Conservation (phyloP, 805 yeast genomes). For the Kodamaea kakaduensis region DNA sequence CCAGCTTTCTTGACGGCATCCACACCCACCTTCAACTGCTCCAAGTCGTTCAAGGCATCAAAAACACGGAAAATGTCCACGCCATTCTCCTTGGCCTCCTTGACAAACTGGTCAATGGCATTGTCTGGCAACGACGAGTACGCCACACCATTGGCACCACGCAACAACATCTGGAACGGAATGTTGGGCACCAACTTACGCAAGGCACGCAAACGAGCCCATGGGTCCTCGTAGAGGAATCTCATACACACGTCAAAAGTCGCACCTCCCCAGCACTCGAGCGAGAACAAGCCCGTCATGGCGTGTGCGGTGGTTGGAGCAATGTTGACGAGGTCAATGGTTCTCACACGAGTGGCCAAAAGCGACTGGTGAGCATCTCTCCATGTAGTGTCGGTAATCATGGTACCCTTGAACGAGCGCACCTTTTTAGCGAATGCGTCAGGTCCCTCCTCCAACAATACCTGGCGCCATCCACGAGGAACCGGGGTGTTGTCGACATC, state of each 20-base stretch:
- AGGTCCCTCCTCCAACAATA: slow-evolving; percentile 81
- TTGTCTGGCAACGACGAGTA: slow-evolving; percentile 97
- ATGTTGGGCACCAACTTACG: slow-evolving; percentile 93
- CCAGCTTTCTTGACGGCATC: slow-evolving; percentile 98
- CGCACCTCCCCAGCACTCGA: slow-evolving; percentile 99
- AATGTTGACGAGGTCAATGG: slow-evolving; percentile 83
- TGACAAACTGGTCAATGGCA: slow-evolving; percentile 95
- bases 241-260: slow-evolving; percentile 99
- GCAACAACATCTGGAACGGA: slow-evolving; percentile 97
- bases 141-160: slow-evolving; percentile 99
- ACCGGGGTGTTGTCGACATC: slow-evolving; percentile 54
- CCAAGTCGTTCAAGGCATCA: slow-evolving; percentile 95
- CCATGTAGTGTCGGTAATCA: slow-evolving; percentile 99
- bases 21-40: slow-evolving; percentile 95
- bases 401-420: slow-evolving; percentile 76
- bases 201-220: slow-evolving; percentile 90
- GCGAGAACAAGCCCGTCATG: slow-evolving; percentile 82
- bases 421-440: slow-evolving; percentile 86
- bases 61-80: slow-evolving; percentile 97
- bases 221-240: slow-evolving; percentile 97
- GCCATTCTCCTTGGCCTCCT: slow-evolving; percentile 92
- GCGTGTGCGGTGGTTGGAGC: slow-evolving; percentile 95
- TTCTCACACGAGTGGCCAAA: slow-evolving; percentile 95
- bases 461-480: slow-evolving; percentile 84
- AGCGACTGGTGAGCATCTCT: slow-evolving; percentile 99